A percentile compares a stretch with the other conserved stretches of the same genome.
These are phyloP conservation scores for Metrosideros polymorpha DNA, from an alignment of 441 rosid species.

Conservation along the genomic window DNA sequence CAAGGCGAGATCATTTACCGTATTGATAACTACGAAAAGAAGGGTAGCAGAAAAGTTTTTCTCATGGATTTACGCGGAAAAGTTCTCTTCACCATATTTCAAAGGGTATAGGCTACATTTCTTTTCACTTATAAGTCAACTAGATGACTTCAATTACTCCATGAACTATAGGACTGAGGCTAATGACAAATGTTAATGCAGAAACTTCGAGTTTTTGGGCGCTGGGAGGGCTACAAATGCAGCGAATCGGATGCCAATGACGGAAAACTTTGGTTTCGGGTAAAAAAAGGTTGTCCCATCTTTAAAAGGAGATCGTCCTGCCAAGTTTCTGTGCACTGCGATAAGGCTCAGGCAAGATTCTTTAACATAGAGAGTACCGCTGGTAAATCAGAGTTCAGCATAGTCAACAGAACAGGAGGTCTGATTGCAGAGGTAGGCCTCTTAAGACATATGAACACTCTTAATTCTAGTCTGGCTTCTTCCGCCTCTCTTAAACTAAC, in stretches of 20 bases:
- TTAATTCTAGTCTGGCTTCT: background rate
- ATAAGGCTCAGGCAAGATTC: background rate
- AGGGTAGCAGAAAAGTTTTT: background rate
- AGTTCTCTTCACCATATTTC: background rate
- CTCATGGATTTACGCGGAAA: background rate
- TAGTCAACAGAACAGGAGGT: background rate
- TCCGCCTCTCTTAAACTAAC: background rate
- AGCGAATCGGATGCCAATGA: background rate
- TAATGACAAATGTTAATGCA: background rate
- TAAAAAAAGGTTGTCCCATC: background rate
- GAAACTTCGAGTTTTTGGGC: background rate
- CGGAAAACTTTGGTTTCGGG: background rate
- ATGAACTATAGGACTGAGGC: background rate
- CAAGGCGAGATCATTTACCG: background rate
- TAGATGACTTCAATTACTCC: background rate
- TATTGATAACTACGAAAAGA: background rate
- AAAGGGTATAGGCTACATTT: background rate
- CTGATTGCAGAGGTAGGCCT: background rate
- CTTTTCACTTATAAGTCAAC: background rate
- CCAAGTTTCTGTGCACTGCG: background rate
- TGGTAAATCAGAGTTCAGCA: background rate
- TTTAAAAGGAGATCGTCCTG: background rate
- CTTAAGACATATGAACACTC: background rate
- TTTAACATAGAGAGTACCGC: background rate
- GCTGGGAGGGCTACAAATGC: conserved; percentile 4